Conservation (phyloP, 2,329 filamentous ascomycete genomes). For the Ophiosphaerella narmari region DNA sequence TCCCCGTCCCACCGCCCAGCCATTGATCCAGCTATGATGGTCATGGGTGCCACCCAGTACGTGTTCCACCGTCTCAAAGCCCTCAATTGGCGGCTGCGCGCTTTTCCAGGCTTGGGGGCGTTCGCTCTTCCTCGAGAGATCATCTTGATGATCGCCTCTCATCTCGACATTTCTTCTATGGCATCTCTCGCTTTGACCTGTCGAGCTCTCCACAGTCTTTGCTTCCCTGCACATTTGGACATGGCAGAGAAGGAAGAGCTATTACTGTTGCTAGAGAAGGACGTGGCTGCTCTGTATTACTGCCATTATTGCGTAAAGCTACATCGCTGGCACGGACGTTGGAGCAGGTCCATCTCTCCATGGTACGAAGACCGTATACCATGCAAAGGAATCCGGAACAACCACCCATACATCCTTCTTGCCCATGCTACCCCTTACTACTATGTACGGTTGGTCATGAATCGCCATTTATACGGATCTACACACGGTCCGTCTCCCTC, state of each 20-base stretch:
- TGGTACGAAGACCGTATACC: constrained; percentile 2
- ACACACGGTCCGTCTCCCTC: constrained; percentile 14
- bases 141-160: too few species aligned
- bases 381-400: constrained; percentile 2
- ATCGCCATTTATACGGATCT: constrained; percentile 22
- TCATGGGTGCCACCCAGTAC: too few species aligned
- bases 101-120: too few species aligned
- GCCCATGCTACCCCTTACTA: constrained; percentile 12
- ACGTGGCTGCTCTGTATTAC: constrained; percentile 16
- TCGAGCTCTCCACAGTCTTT: too few species aligned
- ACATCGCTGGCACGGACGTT: constrained; percentile 22
- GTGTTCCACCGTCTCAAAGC: too few species aligned
- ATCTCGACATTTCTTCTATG: too few species aligned
- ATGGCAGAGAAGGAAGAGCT: constrained; percentile 15
- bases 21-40: too few species aligned
- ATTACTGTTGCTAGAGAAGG: constrained; percentile 20
- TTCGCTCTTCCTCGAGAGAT: too few species aligned
- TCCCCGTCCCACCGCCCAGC: too few species aligned
- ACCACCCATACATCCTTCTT: too few species aligned
- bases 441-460: constrained; percentile 25
- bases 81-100: too few species aligned
- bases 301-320: constrained; percentile 24
- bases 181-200: too few species aligned
- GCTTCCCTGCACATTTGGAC: neutral
- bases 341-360: constrained; percentile 8